These are phyloP conservation scores for Erodium maritimum DNA, from an alignment of 345 rosid genomes.

Conservation along the genomic window DNA sequence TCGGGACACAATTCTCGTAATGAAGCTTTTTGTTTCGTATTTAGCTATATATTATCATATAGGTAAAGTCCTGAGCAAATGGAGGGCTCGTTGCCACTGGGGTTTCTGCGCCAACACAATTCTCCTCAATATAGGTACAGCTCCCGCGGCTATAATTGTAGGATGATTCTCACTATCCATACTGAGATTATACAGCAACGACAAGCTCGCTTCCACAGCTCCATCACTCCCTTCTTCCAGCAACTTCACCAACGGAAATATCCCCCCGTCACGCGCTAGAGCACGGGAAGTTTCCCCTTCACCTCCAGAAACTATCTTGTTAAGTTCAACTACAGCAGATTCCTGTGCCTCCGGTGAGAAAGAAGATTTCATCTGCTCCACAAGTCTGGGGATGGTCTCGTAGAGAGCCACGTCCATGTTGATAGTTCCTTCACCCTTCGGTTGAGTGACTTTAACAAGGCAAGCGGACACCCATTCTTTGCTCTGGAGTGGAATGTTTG, in stretches of 20 bases:
- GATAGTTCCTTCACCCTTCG: conserved; percentile 35
- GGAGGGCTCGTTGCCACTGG: conserved; percentile 66
- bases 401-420: conserved; percentile 58
- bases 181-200: conserved; percentile 61
- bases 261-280: conserved; percentile 50
- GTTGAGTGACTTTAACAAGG: conserved; percentile 44
- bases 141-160: conserved; percentile 62
- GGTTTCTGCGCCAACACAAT: conserved; percentile 55
- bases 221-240: conserved; percentile 47
- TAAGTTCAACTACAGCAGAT: conserved; percentile 70
- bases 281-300: conserved; percentile 45
- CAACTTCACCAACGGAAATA: conserved; percentile 57
- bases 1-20: background rate
- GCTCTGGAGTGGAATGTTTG: conserved; percentile 35
- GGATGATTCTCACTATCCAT: conserved; percentile 77
- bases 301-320: conserved; percentile 58
- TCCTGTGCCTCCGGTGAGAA: conserved; percentile 44
- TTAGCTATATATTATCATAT: conserved; percentile 13
- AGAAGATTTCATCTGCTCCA: conserved; percentile 49
- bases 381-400: conserved; percentile 65
- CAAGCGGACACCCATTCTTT: conserved; percentile 80
- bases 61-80: conserved; percentile 55
- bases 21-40: too few species aligned
- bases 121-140: conserved; percentile 57
- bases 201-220: conserved; percentile 55